Evolutionary conservation across 2,329 filamentous ascomycete genomes (phyloP).

Genomic region (Ilyonectria sp.): DNA sequence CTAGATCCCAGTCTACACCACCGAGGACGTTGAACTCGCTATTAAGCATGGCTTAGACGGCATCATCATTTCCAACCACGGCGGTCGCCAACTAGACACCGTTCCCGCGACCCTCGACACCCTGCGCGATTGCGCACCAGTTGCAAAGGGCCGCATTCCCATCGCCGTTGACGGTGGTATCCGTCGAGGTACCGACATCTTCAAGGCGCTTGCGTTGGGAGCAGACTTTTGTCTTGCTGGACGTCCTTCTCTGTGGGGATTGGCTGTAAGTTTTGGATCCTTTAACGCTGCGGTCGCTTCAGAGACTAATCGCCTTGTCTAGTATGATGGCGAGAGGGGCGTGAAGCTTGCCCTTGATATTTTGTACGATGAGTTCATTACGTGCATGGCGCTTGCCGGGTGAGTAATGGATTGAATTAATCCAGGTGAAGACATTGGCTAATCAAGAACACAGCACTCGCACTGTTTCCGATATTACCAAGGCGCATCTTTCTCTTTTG

Average conservation of each 20-base stretch:
- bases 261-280: constrained; percentile 26
- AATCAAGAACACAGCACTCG: constrained; percentile 9
- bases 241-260: constrained; percentile 31
- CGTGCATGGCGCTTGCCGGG: constrained; percentile 30
- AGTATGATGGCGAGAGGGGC: constrained; percentile 31
- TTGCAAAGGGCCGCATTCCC: constrained; percentile 43
- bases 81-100: constrained; percentile 53
- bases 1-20: constrained; percentile 42
- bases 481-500: constrained; percentile 27
- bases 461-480: constrained; percentile 29
- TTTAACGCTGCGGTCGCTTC: too few relatives aligned
- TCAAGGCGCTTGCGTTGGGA: constrained; percentile 54
- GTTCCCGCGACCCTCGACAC: constrained; percentile 51
- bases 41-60: constrained; percentile 49
- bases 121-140: constrained; percentile 48
- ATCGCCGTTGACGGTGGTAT: constrained; percentile 54
- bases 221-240: constrained; percentile 43
- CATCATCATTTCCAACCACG: constrained; percentile 54
- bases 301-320: neutral
- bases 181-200: constrained; percentile 53
- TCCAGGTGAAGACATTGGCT: fast-evolving
- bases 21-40: constrained; percentile 51
- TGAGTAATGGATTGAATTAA: neutral
- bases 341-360: constrained; percentile 30
- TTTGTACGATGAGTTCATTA: constrained; percentile 30